A percentile compares a stretch with the other conserved stretches of the same genome.
phyloP scores from a whole-genome alignment of 371 early-diverging fungal genomes.

The Basidiobolus meristosporus region DNA sequence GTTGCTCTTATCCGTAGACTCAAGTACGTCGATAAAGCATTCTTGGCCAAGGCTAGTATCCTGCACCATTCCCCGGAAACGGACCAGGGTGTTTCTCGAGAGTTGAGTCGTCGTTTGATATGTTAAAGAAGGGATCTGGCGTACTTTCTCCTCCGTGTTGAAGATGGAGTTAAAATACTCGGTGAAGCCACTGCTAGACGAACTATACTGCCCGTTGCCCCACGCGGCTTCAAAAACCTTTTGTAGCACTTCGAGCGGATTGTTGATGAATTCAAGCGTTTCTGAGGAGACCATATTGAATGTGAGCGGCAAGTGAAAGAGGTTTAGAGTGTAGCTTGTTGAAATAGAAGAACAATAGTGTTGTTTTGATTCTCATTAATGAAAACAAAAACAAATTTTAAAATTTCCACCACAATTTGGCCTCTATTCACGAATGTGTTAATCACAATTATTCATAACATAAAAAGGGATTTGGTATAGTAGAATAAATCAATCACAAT shows the following conservation, averaged over 20 bases:
- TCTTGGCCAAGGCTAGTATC: constrained; percentile 42
- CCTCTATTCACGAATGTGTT: no score
- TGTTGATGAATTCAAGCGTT: neutral
- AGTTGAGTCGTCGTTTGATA: constrained; percentile 12
- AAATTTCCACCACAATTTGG: no score
- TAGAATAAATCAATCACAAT: no score
- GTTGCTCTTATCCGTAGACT: constrained; percentile 2
- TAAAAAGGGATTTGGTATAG: no score
- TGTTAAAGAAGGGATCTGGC: constrained; percentile 25
- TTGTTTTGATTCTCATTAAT: neutral
- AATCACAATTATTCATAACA: no score
- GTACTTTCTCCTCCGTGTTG: constrained; percentile 9
- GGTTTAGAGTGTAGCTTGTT: neutral
- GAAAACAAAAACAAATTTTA: neutral
- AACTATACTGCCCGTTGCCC: neutral
- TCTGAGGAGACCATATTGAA: neutral
- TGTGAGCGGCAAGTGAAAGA: neutral
- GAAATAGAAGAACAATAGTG: neutral
- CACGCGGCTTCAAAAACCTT: neutral
- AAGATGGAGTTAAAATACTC: constrained; percentile 8
- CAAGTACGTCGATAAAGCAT: constrained; percentile 23
- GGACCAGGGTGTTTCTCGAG: constrained; percentile 24
- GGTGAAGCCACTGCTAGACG: constrained; percentile 5
- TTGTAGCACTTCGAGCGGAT: neutral
- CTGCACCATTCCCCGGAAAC: constrained; percentile 47